Base-by-base conservation (phyloP, 352 stramenopile species). In the Globisporangium yorkense region DNA sequence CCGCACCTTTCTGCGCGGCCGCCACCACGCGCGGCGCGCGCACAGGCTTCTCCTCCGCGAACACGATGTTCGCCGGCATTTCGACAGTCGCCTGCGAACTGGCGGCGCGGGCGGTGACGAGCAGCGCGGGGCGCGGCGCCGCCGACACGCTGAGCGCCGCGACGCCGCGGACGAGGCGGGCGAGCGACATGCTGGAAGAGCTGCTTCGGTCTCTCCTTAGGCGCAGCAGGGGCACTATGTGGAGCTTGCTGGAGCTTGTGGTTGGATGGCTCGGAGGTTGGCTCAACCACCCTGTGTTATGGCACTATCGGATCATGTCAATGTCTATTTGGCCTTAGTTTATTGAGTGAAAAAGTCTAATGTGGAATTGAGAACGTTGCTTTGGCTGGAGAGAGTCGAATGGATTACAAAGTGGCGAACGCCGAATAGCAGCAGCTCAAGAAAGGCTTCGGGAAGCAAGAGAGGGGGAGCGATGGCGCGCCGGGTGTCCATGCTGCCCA, bases 11-110 rank as follows among this genome's bases (percentile, higher is more conserved):
- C 56, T 87, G 71, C 31, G 84, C 77, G 20, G 75, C 65, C 8
- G 72, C 62, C 40, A 95, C 71, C 31, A 93, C 67, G 54, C 85
- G 85, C 49, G 83, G 83, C 33, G 68, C 72, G 16, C 74, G 83
- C 70, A 67, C 45, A 0, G 78, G 80, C 70, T 91, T 92, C 65
- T 92, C 81, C 41, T 80, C 65, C 3, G 83, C 85, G 52, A 95
- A 74, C 43, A 76, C 52, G 47, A 95, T 63, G 69, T 95, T 95
- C 31, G 63, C 50, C 18, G 77, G 80, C 51, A 78, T 50, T 33
- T 67, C 61, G 18, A 68, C 57, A 21, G 72, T 56, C 1, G 70
- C 54, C 10, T 68, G 67, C 7, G 62, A 70, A 54, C 68, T 71
- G 16, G 61, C 59, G 41, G 67, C 53, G 78, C 50, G 54, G 43